Conservation (phyloP, 192 early-diverging fungal genomes). For the Coemansia sp. region DNA sequence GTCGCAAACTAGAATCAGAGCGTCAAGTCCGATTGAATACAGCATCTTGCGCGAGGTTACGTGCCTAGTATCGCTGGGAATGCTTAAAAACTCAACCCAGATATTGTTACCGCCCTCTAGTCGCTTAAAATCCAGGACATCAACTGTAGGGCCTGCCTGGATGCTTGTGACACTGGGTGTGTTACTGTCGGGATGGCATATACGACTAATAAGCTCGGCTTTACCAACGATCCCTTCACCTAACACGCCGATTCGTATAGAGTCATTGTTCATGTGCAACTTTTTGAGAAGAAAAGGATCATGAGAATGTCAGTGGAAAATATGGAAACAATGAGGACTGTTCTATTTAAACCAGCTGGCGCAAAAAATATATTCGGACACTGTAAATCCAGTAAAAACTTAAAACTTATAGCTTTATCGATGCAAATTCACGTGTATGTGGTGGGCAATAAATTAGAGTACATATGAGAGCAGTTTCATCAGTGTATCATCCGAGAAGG, state of each 20-base stretch:
- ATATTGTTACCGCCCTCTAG: conserved; percentile 3
- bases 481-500: too few species aligned
- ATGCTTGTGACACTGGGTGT: conserved; percentile 1
- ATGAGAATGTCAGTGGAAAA: neutral
- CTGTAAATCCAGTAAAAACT: too few species aligned
- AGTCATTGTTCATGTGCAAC: conserved; percentile 32
- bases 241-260: conserved; percentile 44
- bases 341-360: too few species aligned
- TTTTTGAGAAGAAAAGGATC: neutral
- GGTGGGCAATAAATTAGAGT: too few species aligned
- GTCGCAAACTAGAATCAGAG: conserved; percentile 44
- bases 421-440: too few species aligned
- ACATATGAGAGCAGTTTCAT: too few species aligned
- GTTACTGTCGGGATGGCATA: conserved; percentile 24
- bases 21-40: conserved; percentile 36
- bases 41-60: conserved; percentile 46
- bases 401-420: too few species aligned
- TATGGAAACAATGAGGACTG: neutral
- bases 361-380: too few species aligned
- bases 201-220: conserved; percentile 39
- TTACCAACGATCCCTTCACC: conserved; percentile 40
- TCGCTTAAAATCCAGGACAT: conserved; percentile 29
- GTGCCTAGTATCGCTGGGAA: conserved; percentile 48
- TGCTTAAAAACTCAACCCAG: conserved; percentile 44
- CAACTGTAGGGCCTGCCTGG: conserved; percentile 27